These are phyloP conservation scores for Trichoderma citrinoviride DNA, from an alignment of 2,329 filamentous ascomycete species.

Conservation along the genomic window DNA sequence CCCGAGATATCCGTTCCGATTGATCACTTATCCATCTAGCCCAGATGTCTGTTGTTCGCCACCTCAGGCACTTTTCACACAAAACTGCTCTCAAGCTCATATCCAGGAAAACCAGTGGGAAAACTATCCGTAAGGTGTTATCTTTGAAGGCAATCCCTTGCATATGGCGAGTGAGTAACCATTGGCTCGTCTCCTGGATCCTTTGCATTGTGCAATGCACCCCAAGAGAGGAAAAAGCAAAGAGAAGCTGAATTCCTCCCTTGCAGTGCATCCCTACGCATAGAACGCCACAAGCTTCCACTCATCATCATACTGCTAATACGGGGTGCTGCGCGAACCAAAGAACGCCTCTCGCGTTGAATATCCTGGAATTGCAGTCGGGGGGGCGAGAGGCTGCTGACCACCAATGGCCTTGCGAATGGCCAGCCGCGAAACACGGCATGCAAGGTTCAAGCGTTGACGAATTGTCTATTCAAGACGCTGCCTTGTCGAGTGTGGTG, in stretches of 20 bases:
- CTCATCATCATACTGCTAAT: not conserved
- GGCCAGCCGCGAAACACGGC: not conserved
- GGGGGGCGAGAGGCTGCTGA: not conserved
- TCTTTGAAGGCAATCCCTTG: not conserved
- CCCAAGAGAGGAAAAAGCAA: not conserved
- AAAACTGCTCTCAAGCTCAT: not conserved
- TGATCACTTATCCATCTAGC: not conserved
- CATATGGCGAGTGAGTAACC: not conserved
- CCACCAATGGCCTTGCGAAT: conserved; percentile 10
- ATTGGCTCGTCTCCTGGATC: conserved; percentile 2
- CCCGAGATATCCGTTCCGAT: not conserved
- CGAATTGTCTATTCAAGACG: not conserved
- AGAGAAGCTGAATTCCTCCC: not conserved
- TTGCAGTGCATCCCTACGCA: not conserved
- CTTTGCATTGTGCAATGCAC: not conserved
- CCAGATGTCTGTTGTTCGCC: not conserved
- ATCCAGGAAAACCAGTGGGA: not conserved
- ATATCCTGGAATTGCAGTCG: not conserved
- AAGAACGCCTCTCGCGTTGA: not conserved
- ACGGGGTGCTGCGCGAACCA: not conserved
- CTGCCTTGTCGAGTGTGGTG: conserved; percentile 11
- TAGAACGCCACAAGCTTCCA: not conserved
- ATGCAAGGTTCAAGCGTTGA: conserved; percentile 1
- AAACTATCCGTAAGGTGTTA: not conserved
- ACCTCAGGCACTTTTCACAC: not conserved